Conservation (phyloP, 163 green algal species). For the Prototheca cutis region DNA sequence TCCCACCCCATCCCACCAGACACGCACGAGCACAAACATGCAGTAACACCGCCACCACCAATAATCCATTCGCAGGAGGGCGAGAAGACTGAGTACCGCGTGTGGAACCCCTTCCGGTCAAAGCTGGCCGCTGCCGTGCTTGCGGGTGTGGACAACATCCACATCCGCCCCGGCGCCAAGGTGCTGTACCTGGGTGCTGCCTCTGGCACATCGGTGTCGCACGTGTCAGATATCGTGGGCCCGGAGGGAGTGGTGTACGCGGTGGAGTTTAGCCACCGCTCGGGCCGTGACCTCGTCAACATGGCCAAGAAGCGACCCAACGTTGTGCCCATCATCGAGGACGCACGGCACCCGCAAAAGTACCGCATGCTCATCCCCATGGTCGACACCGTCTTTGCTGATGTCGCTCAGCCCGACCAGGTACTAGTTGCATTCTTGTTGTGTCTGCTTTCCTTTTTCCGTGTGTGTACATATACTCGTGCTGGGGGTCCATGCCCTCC, state of each 20-base stretch:
- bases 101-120: conserved; percentile 99
- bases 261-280: conserved; percentile 96
- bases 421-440: too few species aligned
- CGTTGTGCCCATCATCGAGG: conserved; percentile 99
- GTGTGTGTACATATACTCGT: too few species aligned
- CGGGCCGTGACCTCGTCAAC: conserved; percentile 96
- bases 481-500: too few species aligned
- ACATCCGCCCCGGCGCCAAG: conserved; percentile 83
- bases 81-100: conserved; percentile 95
- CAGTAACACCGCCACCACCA: too few species aligned
- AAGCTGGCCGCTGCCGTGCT: conserved; percentile 97
- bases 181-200: conserved; percentile 96
- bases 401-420: conserved; percentile 97
- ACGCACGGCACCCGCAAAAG: conserved; percentile 93
- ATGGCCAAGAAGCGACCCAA: conserved; percentile 99
- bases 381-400: conserved; percentile 98
- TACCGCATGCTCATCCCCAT: conserved; percentile 99
- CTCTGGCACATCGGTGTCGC: conserved; percentile 81
- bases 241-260: conserved; percentile 93
- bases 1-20: too few species aligned
- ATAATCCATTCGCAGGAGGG: too few species aligned
- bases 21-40: too few species aligned
- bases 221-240: conserved; percentile 94
- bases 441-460: too few species aligned
- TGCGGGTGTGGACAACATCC: conserved; percentile 97